phyloP scores from a whole-genome alignment of 73 alveolate species.

The Stentor roeselii region DNA sequence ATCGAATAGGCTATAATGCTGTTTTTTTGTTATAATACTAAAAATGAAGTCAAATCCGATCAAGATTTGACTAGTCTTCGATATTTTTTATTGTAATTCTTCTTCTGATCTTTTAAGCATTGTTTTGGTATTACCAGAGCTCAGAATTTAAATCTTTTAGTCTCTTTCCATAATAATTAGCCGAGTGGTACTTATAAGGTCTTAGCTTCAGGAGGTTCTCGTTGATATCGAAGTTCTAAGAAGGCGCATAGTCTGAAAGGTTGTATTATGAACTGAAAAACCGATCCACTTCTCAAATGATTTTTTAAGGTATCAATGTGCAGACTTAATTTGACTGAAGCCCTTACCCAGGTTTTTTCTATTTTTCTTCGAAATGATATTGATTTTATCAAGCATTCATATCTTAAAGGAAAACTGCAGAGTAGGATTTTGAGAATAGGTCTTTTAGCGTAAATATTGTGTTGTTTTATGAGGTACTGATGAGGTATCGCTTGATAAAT shows the following conservation, averaged over 20 bases:
- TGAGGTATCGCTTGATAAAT: conserved; percentile 12
- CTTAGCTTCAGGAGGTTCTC: neutral
- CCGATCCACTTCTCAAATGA: neutral
- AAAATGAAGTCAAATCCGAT: no score
- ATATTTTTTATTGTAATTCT: no score
- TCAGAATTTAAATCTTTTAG: neutral
- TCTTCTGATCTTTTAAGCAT: conserved; percentile 21
- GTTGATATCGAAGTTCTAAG: neutral
- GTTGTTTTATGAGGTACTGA: neutral
- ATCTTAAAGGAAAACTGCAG: neutral
- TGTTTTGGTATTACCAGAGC: conserved; percentile 9
- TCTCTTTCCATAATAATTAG: neutral
- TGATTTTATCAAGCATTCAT: neutral
- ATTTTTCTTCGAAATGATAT: neutral
- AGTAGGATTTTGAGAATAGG: neutral
- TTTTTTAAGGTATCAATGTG: neutral
- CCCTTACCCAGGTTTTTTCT: neutral
- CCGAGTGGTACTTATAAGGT: neutral
- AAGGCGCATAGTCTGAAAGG: neutral
- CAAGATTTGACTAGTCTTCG: no score
- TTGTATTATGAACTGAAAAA: neutral
- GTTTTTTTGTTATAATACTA: no score
- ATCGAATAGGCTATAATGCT: no score
- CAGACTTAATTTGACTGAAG: neutral
- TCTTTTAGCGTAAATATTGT: neutral